Conservation (phyloP, 2,329 filamentous ascomycete genomes). For the Ophiocordyceps australis region DNA sequence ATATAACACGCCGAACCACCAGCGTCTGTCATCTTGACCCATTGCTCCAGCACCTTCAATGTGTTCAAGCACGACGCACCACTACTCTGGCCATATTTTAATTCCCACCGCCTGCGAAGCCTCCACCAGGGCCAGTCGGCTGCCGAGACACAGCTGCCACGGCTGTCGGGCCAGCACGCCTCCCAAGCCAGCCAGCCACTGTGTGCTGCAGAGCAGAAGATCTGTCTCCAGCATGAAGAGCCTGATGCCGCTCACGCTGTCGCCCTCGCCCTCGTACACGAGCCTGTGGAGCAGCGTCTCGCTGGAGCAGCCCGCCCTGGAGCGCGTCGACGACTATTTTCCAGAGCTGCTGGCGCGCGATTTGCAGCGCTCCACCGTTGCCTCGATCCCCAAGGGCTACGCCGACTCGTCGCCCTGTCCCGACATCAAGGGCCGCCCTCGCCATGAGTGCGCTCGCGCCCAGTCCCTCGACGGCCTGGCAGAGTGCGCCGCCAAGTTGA, state of each 20-base stretch:
- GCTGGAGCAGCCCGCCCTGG: constrained; percentile 10
- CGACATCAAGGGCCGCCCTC: constrained; percentile 7
- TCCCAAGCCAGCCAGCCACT: too few relatives aligned
- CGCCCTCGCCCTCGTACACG: constrained; percentile 9
- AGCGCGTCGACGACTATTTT: constrained; percentile 23
- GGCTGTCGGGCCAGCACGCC: too few relatives aligned
- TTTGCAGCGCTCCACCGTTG: constrained; percentile 25
- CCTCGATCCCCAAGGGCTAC: constrained; percentile 29
- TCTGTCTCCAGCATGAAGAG: constrained; percentile 21
- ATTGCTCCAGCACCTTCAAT: too few relatives aligned
- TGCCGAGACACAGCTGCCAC: too few relatives aligned
- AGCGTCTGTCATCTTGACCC: too few relatives aligned
- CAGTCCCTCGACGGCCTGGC: constrained; percentile 10
- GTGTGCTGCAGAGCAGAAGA: constrained; percentile 8
- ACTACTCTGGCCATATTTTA: too few relatives aligned
- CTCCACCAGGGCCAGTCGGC: too few relatives aligned
- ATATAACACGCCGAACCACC: too few relatives aligned
- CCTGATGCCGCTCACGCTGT: constrained; percentile 17
- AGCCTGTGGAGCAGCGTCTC: constrained; percentile 6
- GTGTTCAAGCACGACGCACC: too few relatives aligned
- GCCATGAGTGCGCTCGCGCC: constrained; percentile 3
- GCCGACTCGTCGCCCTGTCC: constrained; percentile 19
- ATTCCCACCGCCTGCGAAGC: too few relatives aligned
- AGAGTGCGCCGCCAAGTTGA: constrained; percentile 13
- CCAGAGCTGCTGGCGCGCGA: constrained; percentile 38